phyloP scores from a whole-genome alignment of 306 rosid species.

The Inga laurina region DNA sequence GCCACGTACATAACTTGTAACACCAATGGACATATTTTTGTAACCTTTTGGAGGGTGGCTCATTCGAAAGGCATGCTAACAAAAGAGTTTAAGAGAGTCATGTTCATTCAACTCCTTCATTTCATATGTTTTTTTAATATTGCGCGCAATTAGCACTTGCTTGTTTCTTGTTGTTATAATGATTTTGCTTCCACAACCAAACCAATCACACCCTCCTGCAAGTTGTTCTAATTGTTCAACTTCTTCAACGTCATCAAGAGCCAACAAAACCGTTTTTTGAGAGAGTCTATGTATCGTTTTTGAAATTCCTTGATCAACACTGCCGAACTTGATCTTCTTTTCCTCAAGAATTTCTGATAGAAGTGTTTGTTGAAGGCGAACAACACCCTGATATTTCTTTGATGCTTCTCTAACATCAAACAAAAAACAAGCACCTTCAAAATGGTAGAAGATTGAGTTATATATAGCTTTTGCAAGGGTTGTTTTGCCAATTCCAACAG shows the following conservation, averaged over 20 bases:
- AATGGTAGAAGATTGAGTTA: too few species aligned
- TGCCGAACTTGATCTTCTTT: neutral
- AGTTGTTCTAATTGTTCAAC: neutral
- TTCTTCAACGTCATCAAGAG: conserved; percentile 3
- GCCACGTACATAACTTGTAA: neutral
- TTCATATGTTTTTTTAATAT: neutral
- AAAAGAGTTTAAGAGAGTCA: neutral
- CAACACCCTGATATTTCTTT: too few species aligned
- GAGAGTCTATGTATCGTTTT: neutral
- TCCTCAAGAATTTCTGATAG: neutral
- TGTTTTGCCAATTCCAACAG: too few species aligned
- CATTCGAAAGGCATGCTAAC: neutral
- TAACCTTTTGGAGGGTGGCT: neutral
- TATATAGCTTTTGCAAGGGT: too few species aligned
- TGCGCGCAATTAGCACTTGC: neutral
- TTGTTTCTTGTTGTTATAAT: conserved; percentile 11
- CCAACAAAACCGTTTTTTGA: too few species aligned
- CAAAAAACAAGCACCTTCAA: too few species aligned
- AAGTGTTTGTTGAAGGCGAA: too few species aligned
- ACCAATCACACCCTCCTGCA: neutral
- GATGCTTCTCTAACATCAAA: too few species aligned
- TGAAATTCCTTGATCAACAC: neutral
- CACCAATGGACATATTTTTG: neutral
- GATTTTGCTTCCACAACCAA: neutral
- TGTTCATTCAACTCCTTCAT: neutral